phyloP scores from a whole-genome alignment of 1,139 yeast genomes.

The Nakaseomyces nivariensis region DNA sequence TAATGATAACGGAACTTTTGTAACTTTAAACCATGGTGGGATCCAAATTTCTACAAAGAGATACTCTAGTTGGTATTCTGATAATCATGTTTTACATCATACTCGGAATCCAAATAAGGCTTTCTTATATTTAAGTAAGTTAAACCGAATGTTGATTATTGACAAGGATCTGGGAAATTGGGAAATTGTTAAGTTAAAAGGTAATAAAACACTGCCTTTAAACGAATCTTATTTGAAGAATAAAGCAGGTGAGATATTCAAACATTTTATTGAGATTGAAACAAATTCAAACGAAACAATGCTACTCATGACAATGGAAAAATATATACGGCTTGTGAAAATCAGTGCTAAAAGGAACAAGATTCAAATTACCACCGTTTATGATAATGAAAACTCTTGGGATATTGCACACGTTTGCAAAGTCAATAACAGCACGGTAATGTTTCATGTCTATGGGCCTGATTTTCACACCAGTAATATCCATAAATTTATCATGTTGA shows the following conservation, averaged over 20 bases:
- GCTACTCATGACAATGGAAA: background rate
- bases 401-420: background rate
- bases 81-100: conserved; percentile 18
- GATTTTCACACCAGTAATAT: background rate
- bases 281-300: conserved; percentile 7
- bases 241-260: background rate
- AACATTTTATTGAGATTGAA: conserved; percentile 6
- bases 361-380: background rate
- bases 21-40: conserved; percentile 17
- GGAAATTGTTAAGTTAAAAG: conserved; percentile 21
- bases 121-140: conserved; percentile 15
- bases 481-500: background rate
- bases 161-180: conserved; percentile 17
- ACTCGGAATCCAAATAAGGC: conserved; percentile 19
- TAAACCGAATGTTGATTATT: conserved; percentile 22
- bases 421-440: background rate
- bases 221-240: conserved; percentile 10
- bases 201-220: conserved; percentile 19
- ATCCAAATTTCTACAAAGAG: conserved; percentile 13
- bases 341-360: background rate
- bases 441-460: background rate
- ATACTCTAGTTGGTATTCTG: conserved; percentile 16
- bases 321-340: background rate
- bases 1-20: conserved; percentile 5
- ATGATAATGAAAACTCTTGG: background rate